phyloP scores from a whole-genome alignment of 2,329 filamentous ascomycete species.

The Aspergillus clavatus region DNA sequence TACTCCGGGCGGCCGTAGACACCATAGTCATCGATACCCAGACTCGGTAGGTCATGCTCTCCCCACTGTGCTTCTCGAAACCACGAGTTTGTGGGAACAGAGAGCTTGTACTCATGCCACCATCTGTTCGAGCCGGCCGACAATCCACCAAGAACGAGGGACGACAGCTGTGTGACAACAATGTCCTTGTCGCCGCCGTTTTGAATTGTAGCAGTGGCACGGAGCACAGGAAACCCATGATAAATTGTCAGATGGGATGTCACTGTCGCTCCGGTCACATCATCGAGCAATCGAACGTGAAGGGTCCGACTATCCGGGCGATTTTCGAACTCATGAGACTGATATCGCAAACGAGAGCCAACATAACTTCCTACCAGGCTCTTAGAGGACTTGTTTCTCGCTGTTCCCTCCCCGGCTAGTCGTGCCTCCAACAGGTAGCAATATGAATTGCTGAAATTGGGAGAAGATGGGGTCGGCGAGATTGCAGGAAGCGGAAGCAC shows the following conservation, averaged over 20 bases:
- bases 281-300: constrained; percentile 15
- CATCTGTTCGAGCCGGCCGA: constrained; percentile 11
- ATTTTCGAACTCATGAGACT: constrained; percentile 10
- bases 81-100: constrained; percentile 27
- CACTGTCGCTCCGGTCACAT: constrained; percentile 12
- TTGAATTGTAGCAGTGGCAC: constrained; percentile 16
- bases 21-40: constrained; percentile 27
- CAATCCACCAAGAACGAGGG: constrained; percentile 21
- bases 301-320: constrained; percentile 7
- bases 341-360: constrained; percentile 19
- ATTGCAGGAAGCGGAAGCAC: constrained; percentile 1
- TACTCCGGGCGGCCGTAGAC: constrained; percentile 16
- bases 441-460: constrained; percentile 5
- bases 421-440: constrained; percentile 19
- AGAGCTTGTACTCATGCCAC: constrained; percentile 23
- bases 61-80: constrained; percentile 35
- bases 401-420: constrained; percentile 23
- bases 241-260: constrained; percentile 20
- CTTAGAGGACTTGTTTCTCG: constrained; percentile 23
- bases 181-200: constrained; percentile 15
- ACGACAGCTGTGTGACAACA: constrained; percentile 20
- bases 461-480: neutral
- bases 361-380: constrained; percentile 21
- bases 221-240: constrained; percentile 13
- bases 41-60: constrained; percentile 19